Percentiles rank a stretch among this genome's conserved stretches.
Conservation (phyloP, 805 yeast species). For the Candida germanica region DNA sequence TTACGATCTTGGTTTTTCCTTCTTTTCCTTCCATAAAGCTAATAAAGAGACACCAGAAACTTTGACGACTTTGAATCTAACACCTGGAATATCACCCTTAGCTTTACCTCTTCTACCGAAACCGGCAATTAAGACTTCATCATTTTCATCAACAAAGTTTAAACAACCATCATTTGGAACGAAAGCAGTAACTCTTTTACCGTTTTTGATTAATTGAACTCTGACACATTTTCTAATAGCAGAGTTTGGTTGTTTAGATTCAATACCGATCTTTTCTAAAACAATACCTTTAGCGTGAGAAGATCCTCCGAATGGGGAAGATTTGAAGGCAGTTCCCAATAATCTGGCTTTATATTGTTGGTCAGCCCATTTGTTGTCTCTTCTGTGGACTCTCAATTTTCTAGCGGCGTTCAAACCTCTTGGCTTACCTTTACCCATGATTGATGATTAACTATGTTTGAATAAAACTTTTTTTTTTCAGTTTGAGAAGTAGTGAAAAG, state of each 20-base stretch:
- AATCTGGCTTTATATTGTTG: constrained; percentile 97
- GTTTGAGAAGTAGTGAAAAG: constrained; percentile 4
- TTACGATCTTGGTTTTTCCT: constrained; percentile 99
- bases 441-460: constrained; percentile 27
- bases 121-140: constrained; percentile 99
- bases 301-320: constrained; percentile 99
- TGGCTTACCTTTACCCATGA: constrained; percentile 99
- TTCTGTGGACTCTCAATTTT: constrained; percentile 99
- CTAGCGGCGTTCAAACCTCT: constrained; percentile 99
- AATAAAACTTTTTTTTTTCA: constrained; percentile 4
- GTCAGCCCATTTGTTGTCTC: constrained; percentile 99
- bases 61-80: constrained; percentile 99
- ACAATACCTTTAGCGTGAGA: constrained; percentile 99
- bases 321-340: constrained; percentile 99
- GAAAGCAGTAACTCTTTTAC: constrained; percentile 99
- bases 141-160: constrained; percentile 99
- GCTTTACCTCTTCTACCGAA: constrained; percentile 99
- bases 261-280: constrained; percentile 98
- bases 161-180: constrained; percentile 99
- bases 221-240: constrained; percentile 99
- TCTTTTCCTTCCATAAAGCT: constrained; percentile 99
- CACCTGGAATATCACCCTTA: constrained; percentile 99
- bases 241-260: constrained; percentile 99
- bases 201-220: constrained; percentile 99
- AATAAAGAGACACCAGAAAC: constrained; percentile 99